Conservation (phyloP, 2,329 filamentous ascomycete species). For the Fusarium protoensiforme region DNA sequence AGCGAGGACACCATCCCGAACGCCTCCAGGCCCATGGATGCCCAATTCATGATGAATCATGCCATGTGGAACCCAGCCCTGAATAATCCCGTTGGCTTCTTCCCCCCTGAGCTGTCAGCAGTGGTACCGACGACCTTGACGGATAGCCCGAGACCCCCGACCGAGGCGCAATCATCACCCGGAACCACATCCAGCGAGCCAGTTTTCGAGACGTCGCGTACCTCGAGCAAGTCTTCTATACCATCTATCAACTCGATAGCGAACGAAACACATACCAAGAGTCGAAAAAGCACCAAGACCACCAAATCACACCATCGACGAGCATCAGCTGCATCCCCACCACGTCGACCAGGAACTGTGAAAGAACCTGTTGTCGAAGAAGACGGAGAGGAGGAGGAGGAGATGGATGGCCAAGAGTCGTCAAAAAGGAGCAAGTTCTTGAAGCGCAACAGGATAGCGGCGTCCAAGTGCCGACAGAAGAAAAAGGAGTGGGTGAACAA, state of each 20-base stretch:
- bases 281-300: not conserved
- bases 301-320: not conserved
- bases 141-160: conserved; percentile 9
- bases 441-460: conserved; percentile 77
- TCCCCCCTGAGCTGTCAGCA: not conserved
- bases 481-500: conserved; percentile 65
- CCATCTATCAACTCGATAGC: conserved; percentile 6
- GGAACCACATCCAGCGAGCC: conserved; percentile 5
- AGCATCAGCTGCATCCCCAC: not conserved
- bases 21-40: not conserved
- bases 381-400: conserved; percentile 22
- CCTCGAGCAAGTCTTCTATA: conserved; percentile 36
- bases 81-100: not conserved
- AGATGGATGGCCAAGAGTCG: conserved; percentile 44
- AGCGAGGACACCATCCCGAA: not conserved
- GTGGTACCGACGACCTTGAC: not conserved
- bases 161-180: conserved; percentile 19
- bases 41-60: conserved; percentile 4
- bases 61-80: conserved; percentile 16
- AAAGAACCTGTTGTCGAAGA: conserved; percentile 11
- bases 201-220: conserved; percentile 8
- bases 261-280: not conserved
- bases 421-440: conserved; percentile 67
- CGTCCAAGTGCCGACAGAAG: conserved; percentile 79
- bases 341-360: not conserved